Base-by-base conservation (phyloP, 176 grass and related monocot genomes). In the Cenchrus fungigraminus region DNA sequence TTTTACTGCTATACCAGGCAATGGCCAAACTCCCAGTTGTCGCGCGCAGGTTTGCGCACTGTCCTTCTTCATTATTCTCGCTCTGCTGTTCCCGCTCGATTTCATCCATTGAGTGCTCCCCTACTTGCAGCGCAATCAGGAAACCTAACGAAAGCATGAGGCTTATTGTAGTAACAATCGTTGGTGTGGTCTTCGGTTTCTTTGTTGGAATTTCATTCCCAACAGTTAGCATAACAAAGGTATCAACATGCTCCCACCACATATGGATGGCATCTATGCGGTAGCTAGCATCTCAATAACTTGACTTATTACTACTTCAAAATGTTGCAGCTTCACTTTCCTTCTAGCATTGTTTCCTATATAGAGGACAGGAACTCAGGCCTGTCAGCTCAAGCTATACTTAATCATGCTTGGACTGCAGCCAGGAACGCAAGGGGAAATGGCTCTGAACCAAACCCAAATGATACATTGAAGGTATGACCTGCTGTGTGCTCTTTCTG, bases 161-260 rank as follows among this genome's bases (percentile, higher is more conserved):
- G 83, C 81, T 95, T 34, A 71, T 91, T 60, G 85, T 95, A 12
- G 75, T 92, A 19, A 91, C 88, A 3, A 85, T 91, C 44, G 82
- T 91, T 10, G 88, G 91, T 3, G 84, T 83, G 9, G 75, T 93
- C 63, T 79, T 95, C 19, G 94, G 94, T 19, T 95, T 92, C 84
- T 93, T 95, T 55, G 76, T 95, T 34, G 91, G 94, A 42, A 90
- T 95, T 15, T 95, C 91, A 5, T 91, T 95, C 79, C 94, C 90
- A 22, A 87, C 91, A 37, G 69, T 95, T 42, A 90, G 78, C 84
- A 89, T 93, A 60, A 87, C 94, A 76, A 93, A 91, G 88, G 91
- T 95, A 86, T 13, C 7, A 7, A 14, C n/a, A 69, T 3, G 25
- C 11, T 74, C 70, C 17, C 47, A 54, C 28, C 0, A 3, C 9